phyloP scores from a whole-genome alignment of 495 filamentous ascomycete species.

The Lophiotrema nucula region DNA sequence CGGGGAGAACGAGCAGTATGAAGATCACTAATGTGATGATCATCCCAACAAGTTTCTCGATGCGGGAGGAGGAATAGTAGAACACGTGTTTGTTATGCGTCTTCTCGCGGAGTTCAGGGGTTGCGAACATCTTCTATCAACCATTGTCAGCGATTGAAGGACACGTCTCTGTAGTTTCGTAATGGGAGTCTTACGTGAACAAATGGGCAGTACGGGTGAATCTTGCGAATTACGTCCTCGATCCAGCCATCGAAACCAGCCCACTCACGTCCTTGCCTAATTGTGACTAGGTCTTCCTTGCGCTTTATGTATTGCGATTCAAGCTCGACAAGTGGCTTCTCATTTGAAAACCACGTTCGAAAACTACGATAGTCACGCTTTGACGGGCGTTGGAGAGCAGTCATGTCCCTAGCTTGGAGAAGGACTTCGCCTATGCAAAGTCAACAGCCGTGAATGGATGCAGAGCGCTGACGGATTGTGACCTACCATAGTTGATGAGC shows the following conservation, averaged over 20 bases:
- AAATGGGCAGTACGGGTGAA: conserved; percentile 32
- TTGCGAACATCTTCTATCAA: conserved; percentile 36
- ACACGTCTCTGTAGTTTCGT: conserved; percentile 3
- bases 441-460: neutral
- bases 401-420: conserved; percentile 40
- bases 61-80: conserved; percentile 42
- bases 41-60: conserved; percentile 40
- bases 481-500: conserved; percentile 27
- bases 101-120: conserved; percentile 40
- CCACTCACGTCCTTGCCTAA: conserved; percentile 43
- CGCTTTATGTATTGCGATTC: conserved; percentile 41
- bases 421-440: conserved; percentile 37
- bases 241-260: conserved; percentile 43
- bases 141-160: neutral
- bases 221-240: conserved; percentile 36
- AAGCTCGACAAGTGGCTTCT: conserved; percentile 32
- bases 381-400: conserved; percentile 40
- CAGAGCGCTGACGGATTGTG: neutral
- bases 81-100: conserved; percentile 38
- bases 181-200: conserved; percentile 33
- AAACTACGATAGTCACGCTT: conserved; percentile 43
- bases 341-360: conserved; percentile 39
- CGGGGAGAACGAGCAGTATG: conserved; percentile 44
- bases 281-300: conserved; percentile 46
- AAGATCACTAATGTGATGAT: conserved; percentile 36